phyloP scores from a whole-genome alignment of 208 protist genomes.

The Leishmania arabica region DNA sequence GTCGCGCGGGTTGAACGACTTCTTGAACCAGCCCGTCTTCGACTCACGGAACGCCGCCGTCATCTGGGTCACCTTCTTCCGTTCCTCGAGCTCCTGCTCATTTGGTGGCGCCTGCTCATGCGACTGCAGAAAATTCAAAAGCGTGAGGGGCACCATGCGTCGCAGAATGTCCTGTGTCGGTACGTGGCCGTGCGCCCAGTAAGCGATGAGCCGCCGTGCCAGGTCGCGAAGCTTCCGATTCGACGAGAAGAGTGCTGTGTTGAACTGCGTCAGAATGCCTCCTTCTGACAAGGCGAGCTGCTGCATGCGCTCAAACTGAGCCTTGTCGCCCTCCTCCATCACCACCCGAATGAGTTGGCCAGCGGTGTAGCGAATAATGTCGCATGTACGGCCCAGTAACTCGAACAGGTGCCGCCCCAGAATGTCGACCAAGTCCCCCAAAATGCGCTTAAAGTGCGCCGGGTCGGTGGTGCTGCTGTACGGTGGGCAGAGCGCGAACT shows the following conservation, averaged over 20 bases:
- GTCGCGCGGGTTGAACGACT: constrained; percentile 68
- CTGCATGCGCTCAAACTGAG: constrained; percentile 87
- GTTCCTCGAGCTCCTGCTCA: constrained; percentile 58
- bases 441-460: constrained; percentile 57
- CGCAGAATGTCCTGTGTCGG: constrained; percentile 86
- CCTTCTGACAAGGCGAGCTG: constrained; percentile 79
- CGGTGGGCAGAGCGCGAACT: constrained; percentile 90
- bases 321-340: constrained; percentile 90
- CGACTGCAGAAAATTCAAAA: constrained; percentile 88
- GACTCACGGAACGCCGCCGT: constrained; percentile 57
- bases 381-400: constrained; percentile 80
- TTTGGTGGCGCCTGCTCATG: constrained; percentile 50
- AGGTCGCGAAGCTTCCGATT: constrained; percentile 78
- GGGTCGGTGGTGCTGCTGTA: constrained; percentile 89
- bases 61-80: constrained; percentile 62
- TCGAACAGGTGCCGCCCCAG: constrained; percentile 76
- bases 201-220: constrained; percentile 76
- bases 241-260: constrained; percentile 74
- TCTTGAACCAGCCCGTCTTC: constrained; percentile 81
- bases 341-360: constrained; percentile 91
- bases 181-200: constrained; percentile 86
- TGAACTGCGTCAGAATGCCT: constrained; percentile 89
- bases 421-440: constrained; percentile 70
- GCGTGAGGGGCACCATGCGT: constrained; percentile 83
- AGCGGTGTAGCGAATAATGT: constrained; percentile 79